Percentiles rank a stretch among this genome's conserved stretches.
Conservation (phyloP, 2,329 filamentous ascomycete species). For the Calycina herbarum region DNA sequence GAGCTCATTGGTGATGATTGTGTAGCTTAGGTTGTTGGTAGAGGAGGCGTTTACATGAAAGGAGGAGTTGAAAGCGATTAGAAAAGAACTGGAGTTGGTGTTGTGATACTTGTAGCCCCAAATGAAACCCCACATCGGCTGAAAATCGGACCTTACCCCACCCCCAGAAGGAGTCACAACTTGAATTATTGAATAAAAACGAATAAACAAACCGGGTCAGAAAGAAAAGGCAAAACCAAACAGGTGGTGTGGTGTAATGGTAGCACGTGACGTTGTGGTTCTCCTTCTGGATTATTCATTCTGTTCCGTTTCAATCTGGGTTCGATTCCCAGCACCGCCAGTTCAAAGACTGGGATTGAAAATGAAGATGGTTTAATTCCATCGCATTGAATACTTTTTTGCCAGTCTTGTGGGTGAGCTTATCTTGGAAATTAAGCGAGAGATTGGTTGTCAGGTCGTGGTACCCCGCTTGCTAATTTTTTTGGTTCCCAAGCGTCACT, state of each 20-base stretch:
- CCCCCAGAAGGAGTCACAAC: too few species aligned
- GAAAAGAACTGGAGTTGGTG: neutral
- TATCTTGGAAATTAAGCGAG: neutral
- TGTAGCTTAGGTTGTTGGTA: neutral
- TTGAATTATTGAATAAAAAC: neutral
- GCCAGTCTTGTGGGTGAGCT: neutral
- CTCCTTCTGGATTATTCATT: conserved; percentile 16
- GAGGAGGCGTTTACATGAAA: neutral
- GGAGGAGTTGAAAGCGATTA: too few species aligned
- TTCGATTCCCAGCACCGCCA: conserved; percentile 41
- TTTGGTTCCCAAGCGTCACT: too few species aligned
- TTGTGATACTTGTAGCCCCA: neutral
- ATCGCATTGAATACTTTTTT: conserved; percentile 19
- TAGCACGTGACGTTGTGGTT: conserved; percentile 39
- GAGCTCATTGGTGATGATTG: neutral
- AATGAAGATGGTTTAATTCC: conserved; percentile 31
- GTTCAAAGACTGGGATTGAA: conserved; percentile 29
- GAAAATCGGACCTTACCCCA: neutral
- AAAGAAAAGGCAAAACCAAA: neutral
- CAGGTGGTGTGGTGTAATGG: conserved; percentile 33
- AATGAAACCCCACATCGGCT: neutral
- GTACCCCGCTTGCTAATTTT: too few species aligned
- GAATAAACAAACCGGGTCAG: neutral
- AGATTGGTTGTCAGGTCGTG: too few species aligned
- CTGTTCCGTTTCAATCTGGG: conserved; percentile 39